Evolutionary conservation across 257 asterid genomes (phyloP), one percentile per base, ranked within the genome.

Genomic region (Ilex asprella): DNA sequence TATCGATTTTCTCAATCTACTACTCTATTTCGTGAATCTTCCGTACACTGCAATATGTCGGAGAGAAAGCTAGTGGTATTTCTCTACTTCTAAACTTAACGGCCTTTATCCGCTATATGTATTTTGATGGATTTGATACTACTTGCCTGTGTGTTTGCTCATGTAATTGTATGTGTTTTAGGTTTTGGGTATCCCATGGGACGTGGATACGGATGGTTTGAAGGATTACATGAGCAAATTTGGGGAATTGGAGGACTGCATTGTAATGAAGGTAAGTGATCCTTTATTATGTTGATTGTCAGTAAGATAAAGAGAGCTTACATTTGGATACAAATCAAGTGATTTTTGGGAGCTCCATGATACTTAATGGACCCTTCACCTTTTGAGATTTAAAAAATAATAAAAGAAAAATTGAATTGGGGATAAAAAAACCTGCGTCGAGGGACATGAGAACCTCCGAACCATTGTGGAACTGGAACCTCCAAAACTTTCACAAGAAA

Each of bases 181-280:
- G 99, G 99, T 93, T 52, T 78, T 93, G 89, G 99, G 99, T 30
- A 87, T 89, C 60, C 99, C 99, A 6, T 93, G 99, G 99, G 99
- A 93, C 29, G 90, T 93, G 71, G 97, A 89, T 12, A 87, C 99
- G 0, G 97, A 89, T 55, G 95, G 95, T 27, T 70, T 93, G 73
- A 87, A 89, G 69, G 96, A 87, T 70, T 93, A 93, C 77, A 93
- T 93, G 99, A 73, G 75, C 84, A 89, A 85, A 74, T 93, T 84
- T 67, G 97, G 99, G 69, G 99, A 93, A 31, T 62, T 93, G 79
- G 96, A 87, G 75, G 99, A 93, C 71, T 93, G 99, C 35, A 87
- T 93, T 68, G 99, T 93, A 51, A 87, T 93, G 96, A 93, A 89
- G 99, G 99, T 89, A 16, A 12, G 85, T 55, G n/a, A 6, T 46